A percentile compares a stretch with the other conserved stretches of the same genome.
Evolutionary conservation across 2,329 filamentous ascomycete genomes (phyloP).

Genomic region (Colletotrichum aenigma): DNA sequence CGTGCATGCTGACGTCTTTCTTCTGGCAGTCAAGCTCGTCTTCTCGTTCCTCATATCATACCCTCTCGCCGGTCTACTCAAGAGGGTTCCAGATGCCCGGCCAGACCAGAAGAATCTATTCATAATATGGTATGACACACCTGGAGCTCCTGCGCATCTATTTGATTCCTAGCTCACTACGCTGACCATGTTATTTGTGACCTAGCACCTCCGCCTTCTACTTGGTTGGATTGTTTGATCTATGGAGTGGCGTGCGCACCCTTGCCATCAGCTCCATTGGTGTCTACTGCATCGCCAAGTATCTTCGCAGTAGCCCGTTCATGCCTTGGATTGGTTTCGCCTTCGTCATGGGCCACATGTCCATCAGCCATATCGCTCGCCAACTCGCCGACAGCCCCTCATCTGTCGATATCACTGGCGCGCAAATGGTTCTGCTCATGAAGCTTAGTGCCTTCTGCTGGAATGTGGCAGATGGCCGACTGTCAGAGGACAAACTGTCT

Average conservation of each 20-base stretch:
- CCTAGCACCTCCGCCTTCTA: conserved; percentile 83
- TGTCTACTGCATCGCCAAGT: conserved; percentile 83
- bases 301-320: conserved; percentile 77
- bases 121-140: conserved; percentile 68
- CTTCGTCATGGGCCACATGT: conserved; percentile 96
- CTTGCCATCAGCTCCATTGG: conserved; percentile 79
- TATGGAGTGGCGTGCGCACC: conserved; percentile 85
- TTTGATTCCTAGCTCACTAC: not conserved
- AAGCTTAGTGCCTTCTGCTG: conserved; percentile 96
- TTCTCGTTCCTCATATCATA: conserved; percentile 91
- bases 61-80: conserved; percentile 85
- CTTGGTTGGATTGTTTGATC: conserved; percentile 88
- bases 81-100: conserved; percentile 84
- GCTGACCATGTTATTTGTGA: not conserved
- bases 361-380: conserved; percentile 83
- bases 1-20: not conserved
- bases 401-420: conserved; percentile 85
- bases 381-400: conserved; percentile 72
- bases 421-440: conserved; percentile 99
- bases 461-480: conserved; percentile 92
- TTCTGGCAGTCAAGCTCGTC: conserved; percentile 81
- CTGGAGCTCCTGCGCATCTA: not conserved
- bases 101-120: conserved; percentile 89
- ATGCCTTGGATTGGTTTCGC: conserved; percentile 98
- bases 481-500: conserved; percentile 80